Evolutionary conservation across 2,329 filamentous ascomycete genomes (phyloP).

Genomic region (Orbilia blumenaviensis): DNA sequence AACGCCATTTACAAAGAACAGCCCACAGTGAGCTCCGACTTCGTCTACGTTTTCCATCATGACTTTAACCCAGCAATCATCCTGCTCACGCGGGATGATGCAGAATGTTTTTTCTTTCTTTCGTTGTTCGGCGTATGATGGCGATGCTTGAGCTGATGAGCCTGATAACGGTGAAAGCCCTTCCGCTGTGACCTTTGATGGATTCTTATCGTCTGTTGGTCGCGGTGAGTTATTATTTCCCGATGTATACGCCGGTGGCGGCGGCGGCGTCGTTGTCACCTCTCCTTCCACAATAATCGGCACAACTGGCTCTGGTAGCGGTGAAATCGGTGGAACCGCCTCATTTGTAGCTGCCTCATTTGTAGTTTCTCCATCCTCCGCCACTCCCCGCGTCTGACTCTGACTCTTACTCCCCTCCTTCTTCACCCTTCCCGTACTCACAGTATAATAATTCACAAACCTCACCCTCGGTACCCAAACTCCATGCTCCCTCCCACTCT

Average conservation of each 20-base stretch:
- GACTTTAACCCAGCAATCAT: conserved; percentile 79
- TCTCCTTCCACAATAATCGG: background rate
- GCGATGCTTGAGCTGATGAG: conserved; percentile 21
- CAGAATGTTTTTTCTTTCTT: conserved; percentile 77
- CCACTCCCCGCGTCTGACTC: background rate
- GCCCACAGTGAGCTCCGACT: conserved; percentile 81
- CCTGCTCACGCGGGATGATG: conserved; percentile 72
- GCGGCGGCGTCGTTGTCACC: background rate
- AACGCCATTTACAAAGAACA: conserved; percentile 68
- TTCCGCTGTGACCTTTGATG: background rate
- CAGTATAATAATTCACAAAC: conserved; percentile 90
- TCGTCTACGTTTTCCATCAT: conserved; percentile 86
- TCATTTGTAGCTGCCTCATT: conserved; percentile 54
- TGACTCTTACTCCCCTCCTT: conserved; percentile 56
- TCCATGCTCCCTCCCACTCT: conserved; percentile 17
- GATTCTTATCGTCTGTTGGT: background rate
- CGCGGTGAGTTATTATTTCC: background rate
- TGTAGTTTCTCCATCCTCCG: conserved; percentile 38
- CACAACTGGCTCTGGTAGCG: conserved; percentile 22
- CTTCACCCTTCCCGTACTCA: conserved; percentile 78
- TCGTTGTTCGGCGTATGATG: conserved; percentile 56
- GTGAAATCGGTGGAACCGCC: conserved; percentile 49
- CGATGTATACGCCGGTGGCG: conserved; percentile 22
- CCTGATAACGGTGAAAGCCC: conserved; percentile 8
- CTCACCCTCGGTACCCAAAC: conserved; percentile 67